phyloP scores from a whole-genome alignment of 1,139 yeast species.

The Geotrichum klebahnii region DNA sequence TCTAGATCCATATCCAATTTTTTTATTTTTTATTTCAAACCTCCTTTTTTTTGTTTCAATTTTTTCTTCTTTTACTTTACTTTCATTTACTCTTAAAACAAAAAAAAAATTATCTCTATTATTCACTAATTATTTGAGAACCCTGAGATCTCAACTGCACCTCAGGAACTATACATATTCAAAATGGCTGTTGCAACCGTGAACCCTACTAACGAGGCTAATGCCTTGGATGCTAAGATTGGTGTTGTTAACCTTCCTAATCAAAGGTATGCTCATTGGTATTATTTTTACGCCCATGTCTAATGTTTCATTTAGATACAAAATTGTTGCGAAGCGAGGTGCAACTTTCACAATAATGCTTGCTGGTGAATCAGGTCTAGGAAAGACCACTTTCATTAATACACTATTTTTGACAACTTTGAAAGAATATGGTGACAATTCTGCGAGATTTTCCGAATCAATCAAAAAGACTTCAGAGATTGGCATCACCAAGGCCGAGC shows the following conservation, averaged over 20 bases:
- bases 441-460: constrained; percentile 64
- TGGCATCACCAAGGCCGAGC: constrained; percentile 80
- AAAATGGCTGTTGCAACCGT: constrained; percentile 18
- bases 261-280: constrained; percentile 73
- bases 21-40: too few species aligned
- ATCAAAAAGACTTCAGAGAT: constrained; percentile 87
- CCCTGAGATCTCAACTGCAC: too few species aligned
- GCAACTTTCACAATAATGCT: constrained; percentile 90
- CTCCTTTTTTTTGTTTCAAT: too few species aligned
- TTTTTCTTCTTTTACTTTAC: too few species aligned
- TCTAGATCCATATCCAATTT: too few species aligned
- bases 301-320: constrained; percentile 48
- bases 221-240: constrained; percentile 36
- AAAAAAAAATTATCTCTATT: too few species aligned
- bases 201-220: constrained; percentile 5
- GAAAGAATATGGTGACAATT: constrained; percentile 60
- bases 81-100: too few species aligned
- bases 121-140: too few species aligned
- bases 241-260: constrained; percentile 91
- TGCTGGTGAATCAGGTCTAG: constrained; percentile 90
- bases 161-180: too few species aligned
- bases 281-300: not conserved
- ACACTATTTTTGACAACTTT: constrained; percentile 67
- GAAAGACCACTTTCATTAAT: constrained; percentile 84
- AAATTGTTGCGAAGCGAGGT: constrained; percentile 83